Base-by-base conservation (phyloP, 805 yeast species). In the Lachancea quebecensis region DNA sequence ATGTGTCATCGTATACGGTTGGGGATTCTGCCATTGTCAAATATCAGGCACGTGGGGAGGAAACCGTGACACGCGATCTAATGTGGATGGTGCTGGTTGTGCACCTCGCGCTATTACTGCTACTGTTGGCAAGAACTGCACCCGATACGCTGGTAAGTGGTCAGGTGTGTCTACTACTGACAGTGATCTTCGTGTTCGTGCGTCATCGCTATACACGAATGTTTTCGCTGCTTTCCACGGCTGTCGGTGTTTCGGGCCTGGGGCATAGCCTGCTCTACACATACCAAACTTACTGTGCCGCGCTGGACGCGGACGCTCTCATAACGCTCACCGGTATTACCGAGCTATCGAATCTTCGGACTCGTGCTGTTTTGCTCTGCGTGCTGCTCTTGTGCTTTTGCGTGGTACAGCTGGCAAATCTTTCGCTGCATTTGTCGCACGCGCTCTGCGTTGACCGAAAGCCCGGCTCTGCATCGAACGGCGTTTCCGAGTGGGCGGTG, bases 131-230 rank as follows among this genome's bases (percentile, higher is more conserved):
- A n/a, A 7, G 17, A 21, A 28, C n/a, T 8, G 10, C 35, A 8
- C 35, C 42, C 28, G 16, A 33, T 15, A 28, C 18, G 27, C 34
- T 38, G n/a, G 38, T 25, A 6, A 17, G 34, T 17, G 42, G 42
- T 32, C 38, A 32, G 4, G n/a, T 38, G 4, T 43, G 46, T 18
- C 25, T 43, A 29, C 36, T 43, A 10, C 42, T 43, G n/a, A 38
- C 42, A 5, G 39, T 38, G 11, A 34, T 43, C 7, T 43, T 43
- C 31, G 42, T 43, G 39, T 33, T 39, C 16, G 42, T 38, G 21
- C 42, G 46, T n/a, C 39, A 34, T 29, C 46, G 35, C 42, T 37
- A 10, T 35, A 38, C 46, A 25, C 42, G 46, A 30, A 31, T 43
- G 18, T 43, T 43, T 40, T 30, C 38, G 25, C 10, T 43, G 38